phyloP scores from a whole-genome alignment of 805 yeast genomes.

The Candida pseudoglaebosa region DNA sequence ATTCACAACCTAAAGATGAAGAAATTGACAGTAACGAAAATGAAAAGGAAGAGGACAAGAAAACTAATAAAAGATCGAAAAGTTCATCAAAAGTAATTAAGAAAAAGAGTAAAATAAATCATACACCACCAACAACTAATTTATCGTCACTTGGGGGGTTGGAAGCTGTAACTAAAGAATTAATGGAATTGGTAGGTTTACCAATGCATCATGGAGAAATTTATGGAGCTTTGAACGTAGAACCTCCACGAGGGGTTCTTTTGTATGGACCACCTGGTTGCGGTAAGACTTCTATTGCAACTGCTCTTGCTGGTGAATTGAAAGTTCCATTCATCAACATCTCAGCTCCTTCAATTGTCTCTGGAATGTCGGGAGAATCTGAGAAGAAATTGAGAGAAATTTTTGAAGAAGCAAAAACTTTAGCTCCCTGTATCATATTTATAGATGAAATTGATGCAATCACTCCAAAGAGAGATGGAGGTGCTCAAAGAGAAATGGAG shows the following conservation, averaged over 20 bases:
- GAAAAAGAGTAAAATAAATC: constrained; percentile 45
- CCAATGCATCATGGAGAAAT: constrained; percentile 95
- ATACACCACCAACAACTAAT: constrained; percentile 66
- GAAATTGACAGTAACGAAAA: constrained; percentile 7
- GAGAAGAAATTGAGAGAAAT: constrained; percentile 91
- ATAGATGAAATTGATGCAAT: constrained; percentile 98
- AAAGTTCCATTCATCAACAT: constrained; percentile 88
- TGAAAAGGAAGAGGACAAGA: constrained; percentile 22
- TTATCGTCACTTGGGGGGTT: constrained; percentile 85
- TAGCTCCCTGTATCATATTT: constrained; percentile 91
- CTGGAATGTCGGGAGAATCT: constrained; percentile 99
- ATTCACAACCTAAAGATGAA: constrained; percentile 4
- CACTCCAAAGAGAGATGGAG: constrained; percentile 94
- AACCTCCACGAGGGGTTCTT: constrained; percentile 90
- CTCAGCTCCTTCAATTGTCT: constrained; percentile 93
- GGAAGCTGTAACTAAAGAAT: constrained; percentile 75
- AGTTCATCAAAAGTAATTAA: constrained; percentile 33
- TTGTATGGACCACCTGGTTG: constrained; percentile 99
- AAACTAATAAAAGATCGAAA: constrained; percentile 50
- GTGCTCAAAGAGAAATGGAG: constrained; percentile 97
- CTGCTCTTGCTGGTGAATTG: constrained; percentile 91
- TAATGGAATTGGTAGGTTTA: constrained; percentile 86
- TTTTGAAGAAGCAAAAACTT: constrained; percentile 82
- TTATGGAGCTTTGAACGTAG: constrained; percentile 81
- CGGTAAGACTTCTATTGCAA: constrained; percentile 95